Evolutionary conservation across 768 basidiomycete species (phyloP).

Genomic region (Boletus reticulatus): DNA sequence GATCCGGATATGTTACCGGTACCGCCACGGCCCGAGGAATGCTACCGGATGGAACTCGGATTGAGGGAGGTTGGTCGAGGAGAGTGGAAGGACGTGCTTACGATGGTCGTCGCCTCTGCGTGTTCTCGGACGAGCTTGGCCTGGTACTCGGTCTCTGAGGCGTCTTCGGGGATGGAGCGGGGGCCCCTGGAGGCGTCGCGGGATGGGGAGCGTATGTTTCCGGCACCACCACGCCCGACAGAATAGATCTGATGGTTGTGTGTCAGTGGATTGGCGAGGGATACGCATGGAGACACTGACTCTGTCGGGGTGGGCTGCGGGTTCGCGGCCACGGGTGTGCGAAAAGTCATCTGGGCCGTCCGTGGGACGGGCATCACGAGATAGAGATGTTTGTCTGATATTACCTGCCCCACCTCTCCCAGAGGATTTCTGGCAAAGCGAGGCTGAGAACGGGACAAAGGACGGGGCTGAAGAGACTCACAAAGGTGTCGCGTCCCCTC

Average conservation of each 20-base stretch:
- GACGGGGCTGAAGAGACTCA: constrained; percentile 31
- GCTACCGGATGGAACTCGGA: constrained; percentile 25
- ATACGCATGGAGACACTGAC: constrained; percentile 26
- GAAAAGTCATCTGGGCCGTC: constrained; percentile 54
- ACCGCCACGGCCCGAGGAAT: constrained; percentile 67
- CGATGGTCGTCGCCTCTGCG: constrained; percentile 32
- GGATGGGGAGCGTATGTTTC: constrained; percentile 82
- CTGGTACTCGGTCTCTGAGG: constrained; percentile 22
- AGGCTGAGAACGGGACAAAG: neutral
- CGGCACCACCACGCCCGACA: constrained; percentile 80
- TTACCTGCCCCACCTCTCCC: constrained; percentile 73
- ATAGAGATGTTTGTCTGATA: constrained; percentile 49
- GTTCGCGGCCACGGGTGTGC: constrained; percentile 61
- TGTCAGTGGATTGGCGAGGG: neutral
- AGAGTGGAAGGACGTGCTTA: constrained; percentile 23
- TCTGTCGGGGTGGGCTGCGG: constrained; percentile 33
- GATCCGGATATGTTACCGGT: constrained; percentile 55
- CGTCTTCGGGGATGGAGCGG: constrained; percentile 27
- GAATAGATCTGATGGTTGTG: constrained; percentile 33
- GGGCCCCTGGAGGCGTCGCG: constrained; percentile 38
- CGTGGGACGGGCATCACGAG: constrained; percentile 42
- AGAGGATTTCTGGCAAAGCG: constrained; percentile 44
- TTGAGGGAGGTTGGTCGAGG: neutral
- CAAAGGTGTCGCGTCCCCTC: constrained; percentile 58
- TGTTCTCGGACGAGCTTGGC: constrained; percentile 23